Percentiles rank a stretch among this genome's conserved stretches.
These are phyloP conservation scores for Cucumis cinereus DNA, from an alignment of 306 rosid genomes.

Conservation along the genomic window DNA sequence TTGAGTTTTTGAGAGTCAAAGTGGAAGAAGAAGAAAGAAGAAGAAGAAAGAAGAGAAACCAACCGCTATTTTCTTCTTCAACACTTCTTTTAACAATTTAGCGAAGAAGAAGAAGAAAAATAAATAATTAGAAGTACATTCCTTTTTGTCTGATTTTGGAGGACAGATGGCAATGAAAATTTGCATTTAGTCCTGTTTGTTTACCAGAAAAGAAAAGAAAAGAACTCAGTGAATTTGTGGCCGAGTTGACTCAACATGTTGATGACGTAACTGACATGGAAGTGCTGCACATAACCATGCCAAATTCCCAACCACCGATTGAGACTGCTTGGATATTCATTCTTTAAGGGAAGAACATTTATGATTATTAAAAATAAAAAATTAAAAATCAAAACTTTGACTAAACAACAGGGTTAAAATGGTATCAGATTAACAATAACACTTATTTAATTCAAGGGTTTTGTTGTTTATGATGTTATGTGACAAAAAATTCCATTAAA, in stretches of 20 bases:
- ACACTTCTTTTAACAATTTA: not conserved
- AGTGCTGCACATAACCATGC: not conserved
- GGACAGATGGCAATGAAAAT: not conserved
- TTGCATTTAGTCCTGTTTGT: not conserved
- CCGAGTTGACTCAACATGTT: conserved; percentile 1
- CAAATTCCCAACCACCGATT: conserved; percentile 9
- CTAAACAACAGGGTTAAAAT: not conserved
- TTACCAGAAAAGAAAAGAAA: not conserved
- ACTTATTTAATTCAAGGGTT: not conserved
- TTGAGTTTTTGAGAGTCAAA: not conserved
- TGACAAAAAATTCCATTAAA: not conserved
- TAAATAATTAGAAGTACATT: not conserved
- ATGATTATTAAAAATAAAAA: not conserved
- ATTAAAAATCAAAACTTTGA: not conserved
- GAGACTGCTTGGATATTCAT: not conserved
- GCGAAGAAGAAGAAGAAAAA: not conserved
- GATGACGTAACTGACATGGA: conserved; percentile 4
- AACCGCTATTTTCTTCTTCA: not conserved
- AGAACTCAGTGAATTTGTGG: not conserved
- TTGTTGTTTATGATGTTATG: not conserved
- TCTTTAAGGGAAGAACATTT: not conserved
- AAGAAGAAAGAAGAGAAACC: not conserved
- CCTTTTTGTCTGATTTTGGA: not conserved
- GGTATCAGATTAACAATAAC: not conserved
- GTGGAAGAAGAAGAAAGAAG: not conserved